These are phyloP conservation scores for Mycena maculata DNA, from an alignment of 768 basidiomycete species.

Conservation along the genomic window DNA sequence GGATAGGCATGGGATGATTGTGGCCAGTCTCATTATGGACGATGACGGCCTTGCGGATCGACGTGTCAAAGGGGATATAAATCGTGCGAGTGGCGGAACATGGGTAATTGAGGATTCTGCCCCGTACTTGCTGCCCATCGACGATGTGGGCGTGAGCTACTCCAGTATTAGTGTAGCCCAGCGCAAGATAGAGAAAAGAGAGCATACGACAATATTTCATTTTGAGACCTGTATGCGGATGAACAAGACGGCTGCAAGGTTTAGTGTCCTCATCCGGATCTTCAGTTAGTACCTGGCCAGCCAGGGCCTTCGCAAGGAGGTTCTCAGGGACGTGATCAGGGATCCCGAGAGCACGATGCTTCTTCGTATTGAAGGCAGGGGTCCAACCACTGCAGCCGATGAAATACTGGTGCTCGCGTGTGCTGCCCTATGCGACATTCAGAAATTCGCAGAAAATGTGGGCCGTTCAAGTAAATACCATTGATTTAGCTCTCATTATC, in stretches of 20 bases:
- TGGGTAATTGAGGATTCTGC: background rate
- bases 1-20: slow-evolving; percentile 36
- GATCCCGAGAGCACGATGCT: background rate
- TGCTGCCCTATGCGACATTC: background rate
- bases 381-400: slow-evolving; percentile 5
- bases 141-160: slow-evolving; percentile 21
- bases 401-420: background rate
- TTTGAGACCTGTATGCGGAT: slow-evolving; percentile 11
- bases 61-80: slow-evolving; percentile 7
- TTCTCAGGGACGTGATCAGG: background rate
- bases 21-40: slow-evolving; percentile 22
- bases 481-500: background rate
- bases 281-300: background rate
- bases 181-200: background rate
- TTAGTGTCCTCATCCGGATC: background rate
- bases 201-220: background rate
- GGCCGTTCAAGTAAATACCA: background rate
- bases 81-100: slow-evolving; percentile 15
- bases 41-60: slow-evolving; percentile 8
- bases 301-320: background rate
- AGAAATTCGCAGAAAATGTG: background rate
- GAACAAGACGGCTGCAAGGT: slow-evolving; percentile 20
- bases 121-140: background rate
- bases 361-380: slow-evolving; percentile 1
- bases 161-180: too few relatives aligned